Conservation (phyloP, 306 rosid species). For the Chamaecrista fasciculata region DNA sequence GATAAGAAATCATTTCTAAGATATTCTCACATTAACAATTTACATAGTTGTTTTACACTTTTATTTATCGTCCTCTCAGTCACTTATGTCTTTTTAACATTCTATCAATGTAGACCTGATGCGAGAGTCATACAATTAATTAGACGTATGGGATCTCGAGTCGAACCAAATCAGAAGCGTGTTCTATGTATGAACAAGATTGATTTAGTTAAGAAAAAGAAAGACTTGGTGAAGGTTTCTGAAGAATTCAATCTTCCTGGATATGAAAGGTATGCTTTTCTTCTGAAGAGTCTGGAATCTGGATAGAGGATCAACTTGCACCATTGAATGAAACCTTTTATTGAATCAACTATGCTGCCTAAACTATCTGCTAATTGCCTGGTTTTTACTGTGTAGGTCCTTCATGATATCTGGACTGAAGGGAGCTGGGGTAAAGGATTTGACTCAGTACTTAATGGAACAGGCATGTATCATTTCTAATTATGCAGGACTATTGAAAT, state of each 20-base stretch:
- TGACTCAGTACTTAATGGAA: constrained; percentile 67
- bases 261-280: constrained; percentile 67
- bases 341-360: constrained; percentile 20
- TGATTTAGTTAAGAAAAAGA: constrained; percentile 92
- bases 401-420: constrained; percentile 96
- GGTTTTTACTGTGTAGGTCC: constrained; percentile 48
- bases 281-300: constrained; percentile 12
- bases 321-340: constrained; percentile 11
- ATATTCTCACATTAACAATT: too few species aligned
- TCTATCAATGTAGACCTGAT: constrained; percentile 66
- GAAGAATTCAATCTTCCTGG: constrained; percentile 90
- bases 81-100: constrained; percentile 15
- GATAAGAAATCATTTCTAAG: too few species aligned
- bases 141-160: constrained; percentile 65
- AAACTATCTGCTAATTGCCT: constrained; percentile 29
- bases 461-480: constrained; percentile 67
- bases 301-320: not conserved
- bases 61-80: constrained; percentile 22
- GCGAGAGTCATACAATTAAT: constrained; percentile 70
- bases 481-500: constrained; percentile 19
- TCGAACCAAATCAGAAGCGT: constrained; percentile 71
- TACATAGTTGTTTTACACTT: not conserved
- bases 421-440: constrained; percentile 82
- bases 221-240: constrained; percentile 70
- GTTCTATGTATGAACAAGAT: constrained; percentile 89